phyloP scores from a whole-genome alignment of 192 early-diverging fungal species.

The Glomus cerebriforme region DNA sequence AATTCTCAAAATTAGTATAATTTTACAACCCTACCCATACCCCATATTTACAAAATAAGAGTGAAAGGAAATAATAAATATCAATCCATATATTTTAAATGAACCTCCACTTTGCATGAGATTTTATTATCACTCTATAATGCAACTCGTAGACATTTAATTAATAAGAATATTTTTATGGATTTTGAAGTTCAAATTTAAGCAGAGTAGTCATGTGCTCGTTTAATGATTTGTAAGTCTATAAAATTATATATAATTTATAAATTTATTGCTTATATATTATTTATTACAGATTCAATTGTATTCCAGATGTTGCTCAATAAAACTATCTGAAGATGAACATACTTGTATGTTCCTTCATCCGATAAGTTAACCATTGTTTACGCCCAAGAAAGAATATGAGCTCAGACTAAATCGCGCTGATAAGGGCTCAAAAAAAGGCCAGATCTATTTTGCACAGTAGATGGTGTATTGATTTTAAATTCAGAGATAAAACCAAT shows the following conservation, averaged over 20 bases:
- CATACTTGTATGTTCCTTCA: constrained; percentile 35
- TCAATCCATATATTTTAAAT: constrained; percentile 32
- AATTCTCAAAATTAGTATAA: too few relatives aligned
- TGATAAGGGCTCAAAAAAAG: constrained; percentile 13
- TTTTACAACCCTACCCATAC: constrained; percentile 32
- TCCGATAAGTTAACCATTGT: constrained; percentile 32
- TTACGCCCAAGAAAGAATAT: constrained; percentile 11
- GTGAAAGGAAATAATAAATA: constrained; percentile 28
- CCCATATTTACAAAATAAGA: constrained; percentile 32
- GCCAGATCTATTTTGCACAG: constrained; percentile 11
- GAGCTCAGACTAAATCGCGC: constrained; percentile 18
- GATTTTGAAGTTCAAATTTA: constrained; percentile 28
- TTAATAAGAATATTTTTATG: constrained; percentile 31
- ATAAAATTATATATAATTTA: constrained; percentile 22
- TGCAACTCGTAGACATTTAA: constrained; percentile 29
- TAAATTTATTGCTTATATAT: constrained; percentile 27
- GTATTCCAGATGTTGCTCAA: constrained; percentile 34
- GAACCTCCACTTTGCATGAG: constrained; percentile 29
- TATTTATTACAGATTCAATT: constrained; percentile 31
- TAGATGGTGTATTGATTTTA: constrained; percentile 27
- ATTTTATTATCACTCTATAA: constrained; percentile 31
- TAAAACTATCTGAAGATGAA: constrained; percentile 38
- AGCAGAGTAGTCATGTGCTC: constrained; percentile 16
- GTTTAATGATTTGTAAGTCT: constrained; percentile 37
- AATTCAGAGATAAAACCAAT: constrained; percentile 31